Evolutionary conservation across 306 rosid species (phyloP), one percentile per base, ranked within the genome.

Genomic region (Lupinus albus): DNA sequence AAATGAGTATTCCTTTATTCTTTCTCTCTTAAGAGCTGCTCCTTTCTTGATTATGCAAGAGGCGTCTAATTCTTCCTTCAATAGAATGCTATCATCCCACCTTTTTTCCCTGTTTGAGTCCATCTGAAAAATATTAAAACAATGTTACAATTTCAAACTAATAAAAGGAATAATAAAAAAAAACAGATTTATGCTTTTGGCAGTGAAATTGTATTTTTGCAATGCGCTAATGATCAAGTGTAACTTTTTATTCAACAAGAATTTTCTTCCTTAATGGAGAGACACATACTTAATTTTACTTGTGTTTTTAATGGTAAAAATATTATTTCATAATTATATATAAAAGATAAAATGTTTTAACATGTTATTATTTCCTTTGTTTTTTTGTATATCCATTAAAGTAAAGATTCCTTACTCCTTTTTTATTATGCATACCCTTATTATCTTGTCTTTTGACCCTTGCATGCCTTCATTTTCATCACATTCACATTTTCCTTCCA

Each of bases 1-100:
- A 63, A 83, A 82, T 36, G 81, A 74, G 84, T 89, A 86, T 30
- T 87, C 92, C 59, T 75, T 86, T 15, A 84, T 85, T 63, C 93
- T 79, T 41, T 89, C 95, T 77, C 93, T 82, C 83, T 71, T 81
- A 7, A 82, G 53, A 75, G 69, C 53, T 28, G 91, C 91, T 73
- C 85, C 92, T 78, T 84, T 87, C 84, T 79, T 87, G 85, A 80
- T 86, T 16, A 61, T 70, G 74, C 68, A 82, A 64, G 66, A 63
- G 14, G 88, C 81, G 49, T 83, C 86, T 15, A 79, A 77, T 61
- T 85, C 93, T 82, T 89, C 79, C 85, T 86, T 89, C 69, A 87
- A 81, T 67, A 82, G 17, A 36, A 85, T 71, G 69, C 91, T 83
- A 62, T 83, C 89, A 50, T 86, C 84, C 95, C 98, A 87, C 74